Conservation (phyloP, 371 early-diverging fungal species). For the Mortierella sp. region DNA sequence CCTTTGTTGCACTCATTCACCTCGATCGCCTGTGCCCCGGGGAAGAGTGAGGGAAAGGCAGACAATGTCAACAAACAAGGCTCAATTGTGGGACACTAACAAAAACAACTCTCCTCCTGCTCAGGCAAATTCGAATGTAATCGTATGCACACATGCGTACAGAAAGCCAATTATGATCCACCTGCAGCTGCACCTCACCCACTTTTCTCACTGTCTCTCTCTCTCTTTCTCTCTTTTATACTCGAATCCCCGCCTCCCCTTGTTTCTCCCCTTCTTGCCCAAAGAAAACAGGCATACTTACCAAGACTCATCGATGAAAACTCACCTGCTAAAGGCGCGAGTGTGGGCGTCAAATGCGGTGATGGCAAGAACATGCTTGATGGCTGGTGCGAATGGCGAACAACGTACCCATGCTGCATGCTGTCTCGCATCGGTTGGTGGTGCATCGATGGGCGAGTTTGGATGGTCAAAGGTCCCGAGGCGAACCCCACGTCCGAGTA, state of each 20-base stretch:
- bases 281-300: slow-evolving; percentile 12
- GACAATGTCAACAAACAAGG: neutral
- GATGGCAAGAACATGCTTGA: slow-evolving; percentile 34
- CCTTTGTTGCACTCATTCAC: neutral
- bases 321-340: slow-evolving; percentile 40
- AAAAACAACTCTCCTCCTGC: neutral
- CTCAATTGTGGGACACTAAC: neutral
- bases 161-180: neutral
- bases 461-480: slow-evolving; percentile 18
- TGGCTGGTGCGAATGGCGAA: neutral
- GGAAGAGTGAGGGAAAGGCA: neutral
- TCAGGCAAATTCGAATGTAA: neutral
- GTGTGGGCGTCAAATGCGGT: slow-evolving; percentile 37
- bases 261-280: neutral
- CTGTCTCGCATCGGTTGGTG: neutral
- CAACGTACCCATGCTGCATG: neutral
- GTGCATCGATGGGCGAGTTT: slow-evolving; percentile 14
- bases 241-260: too few relatives aligned
- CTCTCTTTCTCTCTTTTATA: neutral
- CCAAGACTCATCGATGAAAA: slow-evolving; percentile 33
- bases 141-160: neutral
- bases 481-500: slow-evolving; percentile 44
- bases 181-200: neutral
- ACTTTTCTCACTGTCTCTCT: neutral
- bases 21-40: neutral